Conservation (phyloP, 345 rosid species). For the Eucalyptus sp. region DNA sequence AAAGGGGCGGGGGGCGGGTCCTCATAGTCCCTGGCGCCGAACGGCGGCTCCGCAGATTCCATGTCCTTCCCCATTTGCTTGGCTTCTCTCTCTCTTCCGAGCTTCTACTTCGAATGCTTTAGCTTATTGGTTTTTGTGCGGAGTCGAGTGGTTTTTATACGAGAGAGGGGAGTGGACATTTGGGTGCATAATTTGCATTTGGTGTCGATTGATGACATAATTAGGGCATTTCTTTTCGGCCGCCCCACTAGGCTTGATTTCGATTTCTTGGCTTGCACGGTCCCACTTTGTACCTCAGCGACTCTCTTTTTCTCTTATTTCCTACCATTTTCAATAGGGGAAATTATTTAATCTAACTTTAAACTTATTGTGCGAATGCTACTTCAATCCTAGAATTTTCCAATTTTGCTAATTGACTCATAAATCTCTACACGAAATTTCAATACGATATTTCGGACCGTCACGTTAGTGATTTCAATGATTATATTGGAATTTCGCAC, state of each 20-base stretch:
- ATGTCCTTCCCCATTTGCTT: constrained; percentile 35
- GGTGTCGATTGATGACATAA: background rate
- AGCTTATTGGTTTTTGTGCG: background rate
- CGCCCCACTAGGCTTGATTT: background rate
- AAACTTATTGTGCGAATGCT: accelerated
- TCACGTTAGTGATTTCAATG: too few species aligned
- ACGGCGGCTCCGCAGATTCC: constrained; percentile 19
- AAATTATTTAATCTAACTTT: background rate
- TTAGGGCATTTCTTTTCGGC: background rate
- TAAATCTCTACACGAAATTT: background rate
- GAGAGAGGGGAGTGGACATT: background rate
- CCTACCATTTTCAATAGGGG: background rate
- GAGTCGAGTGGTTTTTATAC: constrained; percentile 4
- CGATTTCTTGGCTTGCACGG: background rate
- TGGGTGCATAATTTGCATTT: background rate
- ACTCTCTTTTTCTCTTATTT: background rate
- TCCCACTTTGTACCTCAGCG: background rate
- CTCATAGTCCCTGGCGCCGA: constrained; percentile 46
- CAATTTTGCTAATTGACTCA: accelerated
- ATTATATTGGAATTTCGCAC: accelerated
- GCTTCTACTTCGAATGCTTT: background rate
- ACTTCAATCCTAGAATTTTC: background rate
- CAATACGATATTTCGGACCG: accelerated
- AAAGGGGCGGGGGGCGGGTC: constrained; percentile 77
- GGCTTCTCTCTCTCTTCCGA: background rate